phyloP scores from a whole-genome alignment of 192 early-diverging fungal genomes.

The Mortierella claussenii region DNA sequence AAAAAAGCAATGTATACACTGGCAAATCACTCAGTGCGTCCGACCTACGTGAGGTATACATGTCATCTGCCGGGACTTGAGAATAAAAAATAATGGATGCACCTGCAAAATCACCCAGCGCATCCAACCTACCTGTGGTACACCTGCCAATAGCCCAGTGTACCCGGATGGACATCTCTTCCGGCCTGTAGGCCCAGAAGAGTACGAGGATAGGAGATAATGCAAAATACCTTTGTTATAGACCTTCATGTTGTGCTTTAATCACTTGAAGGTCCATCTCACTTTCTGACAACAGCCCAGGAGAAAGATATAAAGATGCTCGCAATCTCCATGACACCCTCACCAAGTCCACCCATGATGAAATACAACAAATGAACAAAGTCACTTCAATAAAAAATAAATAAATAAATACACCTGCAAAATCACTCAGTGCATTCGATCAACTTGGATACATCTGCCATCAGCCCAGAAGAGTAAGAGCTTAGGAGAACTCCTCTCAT shows the following conservation, averaged over 20 bases:
- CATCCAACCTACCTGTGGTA: conserved; percentile 15
- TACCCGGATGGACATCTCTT: conserved; percentile 31
- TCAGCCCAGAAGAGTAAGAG: not conserved
- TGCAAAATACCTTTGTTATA: no score
- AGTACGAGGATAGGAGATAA: conserved; percentile 30
- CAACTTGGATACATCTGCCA: not conserved
- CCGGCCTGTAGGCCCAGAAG: conserved; percentile 24
- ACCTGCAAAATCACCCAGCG: no score
- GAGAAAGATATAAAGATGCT: no score
- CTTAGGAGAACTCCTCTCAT: not conserved
- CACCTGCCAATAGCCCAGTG: conserved; percentile 33
- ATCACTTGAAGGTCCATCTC: no score
- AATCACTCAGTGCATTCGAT: not conserved
- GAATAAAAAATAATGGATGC: no score
- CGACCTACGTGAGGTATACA: no score
- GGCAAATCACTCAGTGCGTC: conserved; percentile 19
- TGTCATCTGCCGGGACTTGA: no score
- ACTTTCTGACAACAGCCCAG: no score
- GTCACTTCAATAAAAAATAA: not conserved
- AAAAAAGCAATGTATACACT: not conserved
- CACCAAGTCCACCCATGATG: conserved; percentile 23
- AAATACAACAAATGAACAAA: conserved; percentile 9
- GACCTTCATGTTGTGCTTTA: no score
- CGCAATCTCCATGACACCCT: conserved; percentile 28
- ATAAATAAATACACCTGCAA: no score